Percentiles rank a stretch among this genome's conserved stretches.
phyloP scores from a whole-genome alignment of 2,329 filamentous ascomycete species.

The Keithomyces neogunnii region DNA sequence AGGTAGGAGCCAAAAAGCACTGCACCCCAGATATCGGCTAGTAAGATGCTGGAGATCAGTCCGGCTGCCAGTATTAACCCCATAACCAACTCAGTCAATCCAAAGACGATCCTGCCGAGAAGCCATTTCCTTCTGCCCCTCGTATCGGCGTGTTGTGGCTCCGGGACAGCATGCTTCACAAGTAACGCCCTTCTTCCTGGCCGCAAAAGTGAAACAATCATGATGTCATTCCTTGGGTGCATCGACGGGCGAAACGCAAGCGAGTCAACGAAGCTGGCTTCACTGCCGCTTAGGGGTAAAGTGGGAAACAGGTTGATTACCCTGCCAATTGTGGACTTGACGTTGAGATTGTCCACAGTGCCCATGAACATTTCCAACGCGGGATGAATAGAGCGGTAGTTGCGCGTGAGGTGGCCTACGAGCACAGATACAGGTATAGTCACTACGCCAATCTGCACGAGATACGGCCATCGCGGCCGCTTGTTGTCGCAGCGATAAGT shows the following conservation, averaged over 20 bases:
- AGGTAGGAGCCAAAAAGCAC: constrained; percentile 1
- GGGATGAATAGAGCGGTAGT: constrained; percentile 2
- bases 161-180: background rate
- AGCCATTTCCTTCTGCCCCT: background rate
- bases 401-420: background rate
- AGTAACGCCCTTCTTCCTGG: background rate
- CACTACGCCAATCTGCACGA: constrained; percentile 3
- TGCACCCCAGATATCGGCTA: background rate
- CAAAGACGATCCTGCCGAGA: background rate
- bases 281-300: background rate
- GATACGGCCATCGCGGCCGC: constrained; percentile 2
- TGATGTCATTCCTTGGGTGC: constrained; percentile 1
- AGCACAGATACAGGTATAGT: constrained; percentile 2
- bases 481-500: background rate
- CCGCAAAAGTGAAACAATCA: constrained; percentile 1
- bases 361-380: constrained; percentile 2
- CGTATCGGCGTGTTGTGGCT: background rate
- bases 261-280: background rate
- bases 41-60: background rate
- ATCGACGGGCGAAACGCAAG: background rate
- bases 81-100: background rate
- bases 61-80: background rate
- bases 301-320: constrained; percentile 1
- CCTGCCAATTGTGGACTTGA: constrained; percentile 2
- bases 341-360: background rate